Evolutionary conservation across 2,329 filamentous ascomycete species (phyloP), one percentile per base, ranked within the genome.

Genomic region (Penicillium capsulatum): DNA sequence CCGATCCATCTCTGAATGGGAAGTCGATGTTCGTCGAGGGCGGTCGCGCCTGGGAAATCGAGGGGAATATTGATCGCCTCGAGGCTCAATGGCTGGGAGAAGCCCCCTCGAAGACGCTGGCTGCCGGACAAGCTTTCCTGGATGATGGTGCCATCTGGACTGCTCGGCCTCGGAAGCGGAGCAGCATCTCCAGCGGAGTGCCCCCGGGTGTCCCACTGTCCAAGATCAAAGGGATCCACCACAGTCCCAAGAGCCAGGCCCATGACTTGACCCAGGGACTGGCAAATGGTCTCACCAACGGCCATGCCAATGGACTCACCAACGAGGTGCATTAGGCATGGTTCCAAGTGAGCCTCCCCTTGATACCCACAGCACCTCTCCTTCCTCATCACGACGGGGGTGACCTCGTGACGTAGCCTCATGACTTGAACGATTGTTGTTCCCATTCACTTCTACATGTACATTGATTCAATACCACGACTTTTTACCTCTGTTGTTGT

Each of bases 61-160:
- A 73, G 39, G 56, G 61, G 34, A 66, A 67, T 11, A 51, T 71
- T 24, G 58, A 68, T 40, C 55, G 60, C 8, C 59, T 67, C 3
- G 63, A 71, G 44, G 50, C 59, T 5, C 56, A 69, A 38, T 72
- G 69, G 70, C 48, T 73, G 24, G 70, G 70, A 1, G 61, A 66
- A 44, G 58, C 58, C 31, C 60, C 63, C 24, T 64, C 62, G 1
- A 50, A 47, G 17, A 53, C 61, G 3, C 52, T 68, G 28, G 57
- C 60, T 7, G 48, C 45, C 31, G 67, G 66, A 0, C 66, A 69
- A 26, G 55, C 52, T 14, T 50, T 69, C 4, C 35, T 63, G 7
- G 51, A 50, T 11, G 53, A 55, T 32, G 53, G 61, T 42, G 29
- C 48, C 4, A 42, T 48, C 10, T 55, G 52, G 52, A 61, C 48